Base-by-base conservation (phyloP, 176 grass and related monocot genomes). In the Avena atlantica region DNA sequence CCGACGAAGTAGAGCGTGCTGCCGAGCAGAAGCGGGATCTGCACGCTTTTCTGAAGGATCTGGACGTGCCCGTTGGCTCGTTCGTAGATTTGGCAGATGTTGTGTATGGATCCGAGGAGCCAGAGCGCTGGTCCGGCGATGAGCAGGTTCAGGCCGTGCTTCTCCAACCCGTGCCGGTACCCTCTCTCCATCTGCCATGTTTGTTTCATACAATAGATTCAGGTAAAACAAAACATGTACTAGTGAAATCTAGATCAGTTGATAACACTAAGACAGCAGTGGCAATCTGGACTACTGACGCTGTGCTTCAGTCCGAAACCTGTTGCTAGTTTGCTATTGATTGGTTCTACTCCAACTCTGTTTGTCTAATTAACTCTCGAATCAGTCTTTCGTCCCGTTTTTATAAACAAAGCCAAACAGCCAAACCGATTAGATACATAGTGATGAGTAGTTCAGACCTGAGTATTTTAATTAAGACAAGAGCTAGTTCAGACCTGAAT, bases 41-140 rank as follows among this genome's bases (percentile, higher is more conserved):
- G 93, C 2, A 98, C 96, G 63, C 90, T 84, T 79, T 96, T 98
- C 71, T 98, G 93, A 29, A 94, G 88, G 78, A 98, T 91, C 84
- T 96, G 96, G 71, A 94, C 76, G 66, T 93, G 86, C 1, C 89
- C 92, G 66, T 82, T 91, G 27, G 93, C 88, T 17, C 89, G 88
- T 80, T 98, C 87, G 42, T 96, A 98, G n/a, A 89, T 70, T 77
- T 98, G 93, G 64, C 87, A 96, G 20, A 91, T 83, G 88, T 92
- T 94, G 67, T 92, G 92, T 23, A 93, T 68, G 3, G 93, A 98
- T 5, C 96, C 93, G 6, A 94, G 78, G 73, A 77, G 57, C 93
- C 92, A 94, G 12, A 94, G 87, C 8, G 89, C 82, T 3, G 92
- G 85, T 21, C 96, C 93, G 0, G 93, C 86, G 10, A 98, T 89